Evolutionary conservation across 495 filamentous ascomycete species (phyloP).

Genomic region (Astrocystis sublimbata): DNA sequence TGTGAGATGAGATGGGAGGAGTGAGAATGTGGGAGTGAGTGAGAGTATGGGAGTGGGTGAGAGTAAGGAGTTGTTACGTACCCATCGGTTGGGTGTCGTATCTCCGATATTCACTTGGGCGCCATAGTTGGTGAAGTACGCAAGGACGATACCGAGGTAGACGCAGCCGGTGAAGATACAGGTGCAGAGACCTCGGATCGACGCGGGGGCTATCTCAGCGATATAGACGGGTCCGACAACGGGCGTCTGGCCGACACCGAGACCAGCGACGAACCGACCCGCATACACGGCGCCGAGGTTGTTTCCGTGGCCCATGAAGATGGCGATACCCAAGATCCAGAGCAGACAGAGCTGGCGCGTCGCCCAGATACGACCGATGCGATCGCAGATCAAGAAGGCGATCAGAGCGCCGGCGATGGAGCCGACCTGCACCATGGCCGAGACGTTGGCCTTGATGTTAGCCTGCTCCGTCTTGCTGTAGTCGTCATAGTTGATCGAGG

Average conservation of each 20-base stretch:
- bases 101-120: constrained; percentile 60
- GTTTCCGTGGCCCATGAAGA: constrained; percentile 65
- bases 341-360: constrained; percentile 64
- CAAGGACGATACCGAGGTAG: constrained; percentile 63
- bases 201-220: constrained; percentile 62
- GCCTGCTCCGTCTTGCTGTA: constrained; percentile 55
- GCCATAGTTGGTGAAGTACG: constrained; percentile 59
- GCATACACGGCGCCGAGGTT: constrained; percentile 65
- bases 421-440: constrained; percentile 72
- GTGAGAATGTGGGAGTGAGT: no score
- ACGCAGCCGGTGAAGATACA: constrained; percentile 67
- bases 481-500: constrained; percentile 56
- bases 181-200: constrained; percentile 66
- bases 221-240: constrained; percentile 64
- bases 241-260: constrained; percentile 67
- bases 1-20: no score
- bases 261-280: constrained; percentile 66
- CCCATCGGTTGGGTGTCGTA: constrained; percentile 59
- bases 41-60: not conserved
- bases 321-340: constrained; percentile 67
- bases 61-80: constrained; percentile 30
- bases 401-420: constrained; percentile 65
- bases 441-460: constrained; percentile 68
- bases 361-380: constrained; percentile 68
- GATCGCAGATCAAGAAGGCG: constrained; percentile 68